A percentile compares a stretch with the other conserved stretches of the same genome.
phyloP scores from a whole-genome alignment of 2,329 filamentous ascomycete species.

The Huntiella bhutanensis region DNA sequence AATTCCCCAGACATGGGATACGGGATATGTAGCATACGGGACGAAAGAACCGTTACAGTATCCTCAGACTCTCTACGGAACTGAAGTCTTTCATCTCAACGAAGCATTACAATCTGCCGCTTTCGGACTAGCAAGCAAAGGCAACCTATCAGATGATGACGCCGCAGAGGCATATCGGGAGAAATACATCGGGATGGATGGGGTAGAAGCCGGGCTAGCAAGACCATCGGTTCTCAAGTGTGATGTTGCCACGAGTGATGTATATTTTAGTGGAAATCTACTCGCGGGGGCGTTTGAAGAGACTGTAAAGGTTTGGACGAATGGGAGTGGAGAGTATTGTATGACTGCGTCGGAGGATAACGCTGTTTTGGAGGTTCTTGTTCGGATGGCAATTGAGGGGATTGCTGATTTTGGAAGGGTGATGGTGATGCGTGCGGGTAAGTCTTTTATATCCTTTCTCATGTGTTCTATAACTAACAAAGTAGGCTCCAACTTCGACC shows the following conservation, averaged over 20 bases:
- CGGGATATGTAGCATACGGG: constrained; percentile 51
- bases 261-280: constrained; percentile 46
- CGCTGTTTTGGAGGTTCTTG: constrained; percentile 44
- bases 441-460: constrained; percentile 5
- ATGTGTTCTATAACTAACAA: not conserved
- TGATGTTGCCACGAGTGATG: constrained; percentile 51
- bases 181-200: constrained; percentile 28
- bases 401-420: constrained; percentile 46
- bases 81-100: constrained; percentile 51
- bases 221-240: constrained; percentile 40
- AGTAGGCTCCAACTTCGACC: constrained; percentile 48
- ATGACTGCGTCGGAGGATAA: constrained; percentile 57
- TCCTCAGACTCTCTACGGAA: constrained; percentile 42
- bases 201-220: constrained; percentile 17
- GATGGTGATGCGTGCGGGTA: constrained; percentile 46
- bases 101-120: constrained; percentile 35
- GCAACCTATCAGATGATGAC: constrained; percentile 31
- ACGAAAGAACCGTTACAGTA: constrained; percentile 34
- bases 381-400: constrained; percentile 36
- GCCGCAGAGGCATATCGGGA: constrained; percentile 33
- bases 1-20: constrained; percentile 43
- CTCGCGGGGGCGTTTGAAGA: constrained; percentile 47
- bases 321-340: constrained; percentile 49
- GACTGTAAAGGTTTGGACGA: constrained; percentile 44
- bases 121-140: constrained; percentile 29